Base-by-base conservation (phyloP, 208 protist species). In the Novymonas esmeraldas region DNA sequence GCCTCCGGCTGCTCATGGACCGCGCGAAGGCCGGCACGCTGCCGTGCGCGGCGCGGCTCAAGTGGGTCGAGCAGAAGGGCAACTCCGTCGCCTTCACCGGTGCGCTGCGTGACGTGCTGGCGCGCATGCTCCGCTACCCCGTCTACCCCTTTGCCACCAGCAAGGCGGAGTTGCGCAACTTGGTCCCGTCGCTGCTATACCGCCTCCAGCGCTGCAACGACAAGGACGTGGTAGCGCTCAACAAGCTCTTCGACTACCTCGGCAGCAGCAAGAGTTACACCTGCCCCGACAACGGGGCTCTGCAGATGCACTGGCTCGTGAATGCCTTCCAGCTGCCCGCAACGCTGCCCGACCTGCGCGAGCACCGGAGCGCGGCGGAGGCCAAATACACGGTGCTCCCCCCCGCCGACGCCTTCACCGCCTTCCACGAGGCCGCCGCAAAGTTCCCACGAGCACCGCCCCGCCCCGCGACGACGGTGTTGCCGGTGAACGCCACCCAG, bases 141-240 rank as follows among this genome's bases (percentile, higher is more conserved):
- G 60, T 59, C 36, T 70, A 81, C 42, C 71, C 72, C 29, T 65
- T 86, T 9, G 22, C 72, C 9, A 24, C 44, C 29, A 77, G 51
- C 33, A 64, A 82, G 1, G 29, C 22, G 3, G 45, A 33, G 11
- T 54, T 84, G 39, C 16, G 72, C 45, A 66, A 56, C 41, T 58
- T 90, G 31, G 73, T 90, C 44, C 84, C 84, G 9, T 81, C 84
- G 18, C 56, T 90, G 56, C 76, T 90, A 14, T 90, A 90, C 61
- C 81, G 84, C 50, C 64, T 90, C 29, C 84, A 90, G 65, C 81
- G 84, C 22, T 90, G 84, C 63, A 58, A 34, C 16, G 63, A 72
- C 1, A 29, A 42, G 14, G 84, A 90, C 29, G 52, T 85, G 5
- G 52, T 16, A 13, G 78, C 84, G 34, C 66, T 90, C 26, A 81